Conservation (phyloP, 495 filamentous ascomycete species). For the Barbatosphaeria neglecta region DNA sequence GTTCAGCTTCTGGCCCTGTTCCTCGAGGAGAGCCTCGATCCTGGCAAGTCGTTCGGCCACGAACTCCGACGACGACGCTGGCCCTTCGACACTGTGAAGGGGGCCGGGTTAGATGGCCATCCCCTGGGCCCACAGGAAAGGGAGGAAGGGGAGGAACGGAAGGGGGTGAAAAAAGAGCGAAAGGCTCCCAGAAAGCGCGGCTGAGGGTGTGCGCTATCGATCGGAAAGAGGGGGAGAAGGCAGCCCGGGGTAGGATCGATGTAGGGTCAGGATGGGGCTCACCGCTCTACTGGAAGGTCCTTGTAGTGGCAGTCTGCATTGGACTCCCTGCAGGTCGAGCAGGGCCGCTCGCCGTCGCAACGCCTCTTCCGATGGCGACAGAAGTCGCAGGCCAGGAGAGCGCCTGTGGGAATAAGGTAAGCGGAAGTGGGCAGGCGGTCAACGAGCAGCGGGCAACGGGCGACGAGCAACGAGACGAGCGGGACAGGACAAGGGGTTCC, state of each 20-base stretch:
- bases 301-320: conserved; percentile 24
- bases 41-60: conserved; percentile 20
- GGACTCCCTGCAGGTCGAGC: conserved; percentile 20
- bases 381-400: conserved; percentile 24
- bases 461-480: conserved; percentile 1
- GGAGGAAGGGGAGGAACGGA: background rate
- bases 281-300: conserved; percentile 21
- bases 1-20: conserved; percentile 20
- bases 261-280: background rate
- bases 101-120: background rate
- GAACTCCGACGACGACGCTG: conserved; percentile 10
- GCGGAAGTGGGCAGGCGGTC: background rate
- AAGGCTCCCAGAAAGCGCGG: no score
- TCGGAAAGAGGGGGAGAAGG: background rate
- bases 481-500: background rate
- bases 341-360: conserved; percentile 21
- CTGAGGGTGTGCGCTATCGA: background rate
- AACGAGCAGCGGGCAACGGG: no score
- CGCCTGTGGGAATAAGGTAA: conserved; percentile 13
- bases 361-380: conserved; percentile 20
- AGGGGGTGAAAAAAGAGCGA: background rate
- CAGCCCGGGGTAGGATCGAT: background rate
- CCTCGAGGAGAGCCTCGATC: conserved; percentile 20
- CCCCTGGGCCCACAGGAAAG: conserved; percentile 9
- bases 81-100: conserved; percentile 7